phyloP scores from a whole-genome alignment of 257 asterid species.

The Haberlea rhodopensis region DNA sequence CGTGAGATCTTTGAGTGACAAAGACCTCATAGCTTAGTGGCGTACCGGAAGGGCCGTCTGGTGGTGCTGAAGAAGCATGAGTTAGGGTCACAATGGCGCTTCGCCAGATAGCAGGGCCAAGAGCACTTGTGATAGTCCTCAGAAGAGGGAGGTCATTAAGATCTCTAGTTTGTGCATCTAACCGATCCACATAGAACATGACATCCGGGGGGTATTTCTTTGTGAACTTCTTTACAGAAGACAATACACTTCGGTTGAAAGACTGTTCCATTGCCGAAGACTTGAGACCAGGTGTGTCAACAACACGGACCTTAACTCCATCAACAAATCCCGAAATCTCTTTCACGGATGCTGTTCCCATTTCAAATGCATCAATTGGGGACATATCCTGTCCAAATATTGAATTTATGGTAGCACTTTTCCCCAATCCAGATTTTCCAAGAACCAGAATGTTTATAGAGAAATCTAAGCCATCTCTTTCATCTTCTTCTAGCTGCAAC shows the following conservation, averaged over 20 bases:
- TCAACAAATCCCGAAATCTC: constrained; percentile 55
- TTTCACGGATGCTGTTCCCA: constrained; percentile 56
- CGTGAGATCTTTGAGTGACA: constrained; percentile 83
- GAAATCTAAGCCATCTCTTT: constrained; percentile 57
- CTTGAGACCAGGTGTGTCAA: constrained; percentile 88
- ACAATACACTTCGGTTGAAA: constrained; percentile 52
- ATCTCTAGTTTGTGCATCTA: constrained; percentile 88
- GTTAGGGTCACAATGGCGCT: constrained; percentile 85
- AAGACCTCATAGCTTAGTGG: constrained; percentile 85
- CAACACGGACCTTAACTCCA: constrained; percentile 70
- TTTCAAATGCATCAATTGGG: constrained; percentile 62
- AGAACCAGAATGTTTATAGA: constrained; percentile 73
- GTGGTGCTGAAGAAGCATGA: constrained; percentile 93
- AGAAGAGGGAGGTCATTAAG: constrained; percentile 81
- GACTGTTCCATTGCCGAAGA: constrained; percentile 76
- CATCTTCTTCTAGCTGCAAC: constrained; percentile 63
- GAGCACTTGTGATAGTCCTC: constrained; percentile 59
- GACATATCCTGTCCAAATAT: constrained; percentile 76
- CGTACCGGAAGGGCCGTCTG: constrained; percentile 86
- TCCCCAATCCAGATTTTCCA: constrained; percentile 95
- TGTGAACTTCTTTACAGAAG: constrained; percentile 60
- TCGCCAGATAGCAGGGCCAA: constrained; percentile 80
- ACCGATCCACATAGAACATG: constrained; percentile 79
- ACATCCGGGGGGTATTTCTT: constrained; percentile 80
- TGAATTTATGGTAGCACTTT: constrained; percentile 87